Percentiles rank a stretch among this genome's conserved stretches.
Conservation (phyloP, 2,329 filamentous ascomycete genomes). For the Verticillium klebahnii region DNA sequence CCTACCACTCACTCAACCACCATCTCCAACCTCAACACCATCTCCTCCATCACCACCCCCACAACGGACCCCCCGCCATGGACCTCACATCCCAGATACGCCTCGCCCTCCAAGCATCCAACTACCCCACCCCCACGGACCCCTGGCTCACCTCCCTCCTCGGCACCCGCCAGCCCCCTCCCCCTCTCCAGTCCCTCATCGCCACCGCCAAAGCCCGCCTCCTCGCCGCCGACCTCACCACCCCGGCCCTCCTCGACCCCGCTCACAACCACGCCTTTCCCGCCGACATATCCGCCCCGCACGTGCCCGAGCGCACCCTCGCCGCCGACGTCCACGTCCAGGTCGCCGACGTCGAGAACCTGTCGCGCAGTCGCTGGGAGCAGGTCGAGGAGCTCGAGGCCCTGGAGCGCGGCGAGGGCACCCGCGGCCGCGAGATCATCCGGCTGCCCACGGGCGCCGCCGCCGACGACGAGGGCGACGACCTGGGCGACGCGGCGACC, state of each 20-base stretch:
- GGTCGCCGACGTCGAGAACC: slow-evolving; percentile 80
- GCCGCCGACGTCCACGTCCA: slow-evolving; percentile 67
- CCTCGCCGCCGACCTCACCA: slow-evolving; percentile 71
- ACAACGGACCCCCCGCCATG: slow-evolving; percentile 4
- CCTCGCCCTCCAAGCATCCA: slow-evolving; percentile 44
- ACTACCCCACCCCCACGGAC: slow-evolving; percentile 45
- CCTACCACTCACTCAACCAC: background rate
- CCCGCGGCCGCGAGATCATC: slow-evolving; percentile 75
- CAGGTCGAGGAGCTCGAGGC: slow-evolving; percentile 80
- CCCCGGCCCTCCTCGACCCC: slow-evolving; percentile 45
- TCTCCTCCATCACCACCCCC: background rate
- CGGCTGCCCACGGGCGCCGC: slow-evolving; percentile 48
- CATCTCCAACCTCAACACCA: background rate
- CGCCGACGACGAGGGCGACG: slow-evolving; percentile 44
- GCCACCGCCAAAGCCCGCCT: slow-evolving; percentile 80
- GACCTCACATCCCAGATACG: slow-evolving; percentile 43
- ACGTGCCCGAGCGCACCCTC: slow-evolving; percentile 52
- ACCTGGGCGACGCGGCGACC: slow-evolving; percentile 27
- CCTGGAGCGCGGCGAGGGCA: slow-evolving; percentile 67
- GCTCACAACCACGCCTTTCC: slow-evolving; percentile 42
- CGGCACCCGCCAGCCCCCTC: slow-evolving; percentile 47
- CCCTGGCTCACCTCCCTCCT: slow-evolving; percentile 63
- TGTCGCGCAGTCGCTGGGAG: slow-evolving; percentile 75
- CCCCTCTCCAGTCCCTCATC: slow-evolving; percentile 65
- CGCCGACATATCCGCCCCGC: slow-evolving; percentile 45